These are phyloP conservation scores for Fusarium sterilihyphosum DNA, from an alignment of 2,329 filamentous ascomycete species.

Conservation along the genomic window DNA sequence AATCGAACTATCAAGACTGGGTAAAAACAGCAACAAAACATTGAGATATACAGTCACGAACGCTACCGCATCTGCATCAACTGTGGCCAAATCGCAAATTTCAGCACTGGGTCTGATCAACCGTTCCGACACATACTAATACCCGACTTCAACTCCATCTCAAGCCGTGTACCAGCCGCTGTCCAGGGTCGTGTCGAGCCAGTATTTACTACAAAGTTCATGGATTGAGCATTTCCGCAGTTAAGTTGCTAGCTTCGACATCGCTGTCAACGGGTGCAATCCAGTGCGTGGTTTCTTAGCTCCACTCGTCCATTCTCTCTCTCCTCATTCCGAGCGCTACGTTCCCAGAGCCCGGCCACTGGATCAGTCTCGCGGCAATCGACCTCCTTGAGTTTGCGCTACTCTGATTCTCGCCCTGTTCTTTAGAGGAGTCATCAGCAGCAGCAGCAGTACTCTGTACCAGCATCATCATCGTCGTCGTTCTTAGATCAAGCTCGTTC, in stretches of 20 bases:
- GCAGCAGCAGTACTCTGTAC: too few relatives aligned
- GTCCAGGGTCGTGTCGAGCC: slow-evolving; percentile 32
- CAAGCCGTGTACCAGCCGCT: slow-evolving; percentile 36
- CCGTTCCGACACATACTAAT: slow-evolving; percentile 29
- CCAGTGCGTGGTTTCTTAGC: slow-evolving; percentile 48
- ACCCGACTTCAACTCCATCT: slow-evolving; percentile 26
- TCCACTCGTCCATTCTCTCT: slow-evolving; percentile 36
- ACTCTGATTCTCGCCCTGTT: slow-evolving; percentile 33
- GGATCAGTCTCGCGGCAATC: slow-evolving; percentile 42
- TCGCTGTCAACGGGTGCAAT: slow-evolving; percentile 45
- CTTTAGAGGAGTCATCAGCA: slow-evolving; percentile 20
- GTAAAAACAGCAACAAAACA: slow-evolving; percentile 2
- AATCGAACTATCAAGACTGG: not conserved
- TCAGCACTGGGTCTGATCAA: slow-evolving; percentile 14
- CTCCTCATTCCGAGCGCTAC: slow-evolving; percentile 31
- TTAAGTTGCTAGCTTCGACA: slow-evolving; percentile 41
- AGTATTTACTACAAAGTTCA: slow-evolving; percentile 18
- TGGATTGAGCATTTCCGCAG: slow-evolving; percentile 21
- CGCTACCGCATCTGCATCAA: not conserved
- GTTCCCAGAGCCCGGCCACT: slow-evolving; percentile 44
- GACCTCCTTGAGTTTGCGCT: slow-evolving; percentile 42
- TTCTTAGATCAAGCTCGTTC: slow-evolving; percentile 27
- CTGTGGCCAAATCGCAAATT: not conserved
- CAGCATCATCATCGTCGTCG: slow-evolving; percentile 10
- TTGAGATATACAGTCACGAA: not conserved